Evolutionary conservation across 495 filamentous ascomycete species (phyloP).

Genomic region (Ramalina peruviana): DNA sequence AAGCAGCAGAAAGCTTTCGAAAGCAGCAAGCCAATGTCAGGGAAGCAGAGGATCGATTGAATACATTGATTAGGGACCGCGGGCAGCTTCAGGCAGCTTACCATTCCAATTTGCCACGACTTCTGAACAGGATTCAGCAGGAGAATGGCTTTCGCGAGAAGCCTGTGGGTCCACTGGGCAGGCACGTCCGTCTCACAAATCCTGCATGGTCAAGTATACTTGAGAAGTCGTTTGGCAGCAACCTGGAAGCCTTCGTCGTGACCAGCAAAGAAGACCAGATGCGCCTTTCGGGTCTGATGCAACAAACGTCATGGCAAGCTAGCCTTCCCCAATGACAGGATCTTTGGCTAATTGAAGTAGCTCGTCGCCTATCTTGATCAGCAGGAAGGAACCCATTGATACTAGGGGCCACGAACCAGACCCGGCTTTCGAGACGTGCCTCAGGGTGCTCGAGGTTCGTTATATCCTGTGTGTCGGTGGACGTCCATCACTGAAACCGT

Average conservation of each 20-base stretch:
- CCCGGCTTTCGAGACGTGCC: constrained; percentile 52
- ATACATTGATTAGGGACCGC: constrained; percentile 36
- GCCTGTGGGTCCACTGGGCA: constrained; percentile 75
- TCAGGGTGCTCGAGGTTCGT: constrained; percentile 55
- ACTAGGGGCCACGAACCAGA: constrained; percentile 61
- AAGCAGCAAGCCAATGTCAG: constrained; percentile 26
- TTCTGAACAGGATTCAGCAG: constrained; percentile 51
- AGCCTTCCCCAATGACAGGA: neutral
- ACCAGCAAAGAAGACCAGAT: constrained; percentile 55
- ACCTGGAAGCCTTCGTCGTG: constrained; percentile 66
- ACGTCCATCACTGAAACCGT: constrained; percentile 8
- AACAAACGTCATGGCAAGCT: constrained; percentile 36
- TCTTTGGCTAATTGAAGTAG: constrained; percentile 21
- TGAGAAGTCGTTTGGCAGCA: constrained; percentile 53
- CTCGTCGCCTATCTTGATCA: constrained; percentile 51
- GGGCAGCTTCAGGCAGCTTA: constrained; percentile 41
- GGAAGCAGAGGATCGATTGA: constrained; percentile 32
- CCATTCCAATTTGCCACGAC: constrained; percentile 41
- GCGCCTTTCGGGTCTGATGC: constrained; percentile 49
- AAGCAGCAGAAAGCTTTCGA: constrained; percentile 15
- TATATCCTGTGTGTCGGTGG: neutral
- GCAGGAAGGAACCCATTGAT: constrained; percentile 42
- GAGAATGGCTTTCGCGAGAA: constrained; percentile 51
- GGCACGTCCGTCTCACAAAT: constrained; percentile 57
- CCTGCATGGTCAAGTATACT: constrained; percentile 75